Conservation (phyloP, 768 basidiomycete genomes). For the Daedaleopsis sinensis region DNA sequence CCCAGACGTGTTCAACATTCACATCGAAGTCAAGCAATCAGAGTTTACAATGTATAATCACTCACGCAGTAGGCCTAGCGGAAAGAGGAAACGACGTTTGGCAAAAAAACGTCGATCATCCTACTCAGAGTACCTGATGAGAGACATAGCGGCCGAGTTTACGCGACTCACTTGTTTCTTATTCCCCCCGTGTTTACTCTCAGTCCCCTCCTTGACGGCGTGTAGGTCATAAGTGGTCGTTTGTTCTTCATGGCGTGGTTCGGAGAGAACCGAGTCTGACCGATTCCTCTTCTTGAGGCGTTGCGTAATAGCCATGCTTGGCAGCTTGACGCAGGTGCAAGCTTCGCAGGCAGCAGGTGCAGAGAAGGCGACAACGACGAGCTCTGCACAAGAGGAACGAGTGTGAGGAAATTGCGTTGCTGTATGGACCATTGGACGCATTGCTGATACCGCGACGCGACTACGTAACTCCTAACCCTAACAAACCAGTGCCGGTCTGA, state of each 20-base stretch:
- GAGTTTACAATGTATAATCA: conserved; percentile 25
- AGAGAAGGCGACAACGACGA: not conserved
- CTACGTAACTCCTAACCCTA: not conserved
- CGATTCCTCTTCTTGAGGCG: conserved; percentile 17
- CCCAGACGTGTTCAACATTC: no score
- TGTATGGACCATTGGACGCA: no score
- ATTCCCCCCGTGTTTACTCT: not conserved
- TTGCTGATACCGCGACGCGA: not conserved
- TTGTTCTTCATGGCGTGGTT: not conserved
- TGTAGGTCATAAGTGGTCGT: not conserved
- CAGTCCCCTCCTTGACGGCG: not conserved
- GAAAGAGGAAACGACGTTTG: conserved; percentile 64
- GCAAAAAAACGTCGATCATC: conserved; percentile 29
- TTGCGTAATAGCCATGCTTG: conserved; percentile 14
- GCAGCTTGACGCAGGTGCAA: not conserved
- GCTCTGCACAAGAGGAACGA: no score
- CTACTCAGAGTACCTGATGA: conserved; percentile 1
- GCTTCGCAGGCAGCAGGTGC: not conserved
- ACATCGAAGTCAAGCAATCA: no score
- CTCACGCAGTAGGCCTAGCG: conserved; percentile 66
- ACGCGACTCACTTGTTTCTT: not conserved
- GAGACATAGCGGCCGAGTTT: not conserved
- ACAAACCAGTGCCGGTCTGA: no score
- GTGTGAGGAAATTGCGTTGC: no score
- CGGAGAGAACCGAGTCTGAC: conserved; percentile 11